These are phyloP conservation scores for Acanthamoeba lenticulata DNA, from an alignment of 208 protist species.

Conservation along the genomic window DNA sequence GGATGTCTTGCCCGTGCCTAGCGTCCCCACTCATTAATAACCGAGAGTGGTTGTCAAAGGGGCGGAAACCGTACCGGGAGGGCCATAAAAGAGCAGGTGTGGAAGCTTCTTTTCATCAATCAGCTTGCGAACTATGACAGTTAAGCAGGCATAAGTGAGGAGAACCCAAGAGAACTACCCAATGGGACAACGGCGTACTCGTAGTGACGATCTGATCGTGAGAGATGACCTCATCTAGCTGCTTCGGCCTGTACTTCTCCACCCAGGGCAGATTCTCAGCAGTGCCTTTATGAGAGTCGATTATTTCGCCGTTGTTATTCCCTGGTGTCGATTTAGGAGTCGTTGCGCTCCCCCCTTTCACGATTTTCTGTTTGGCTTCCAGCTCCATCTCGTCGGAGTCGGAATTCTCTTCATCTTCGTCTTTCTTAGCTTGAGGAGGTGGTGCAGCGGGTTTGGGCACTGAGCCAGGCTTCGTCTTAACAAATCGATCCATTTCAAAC, in stretches of 20 bases:
- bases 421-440: neutral
- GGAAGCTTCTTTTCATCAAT: slow-evolving; percentile 95
- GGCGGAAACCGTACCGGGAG: slow-evolving; percentile 85
- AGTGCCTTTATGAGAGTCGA: neutral
- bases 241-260: slow-evolving; percentile 95
- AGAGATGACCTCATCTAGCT: slow-evolving; percentile 91
- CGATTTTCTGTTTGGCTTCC: neutral
- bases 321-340: neutral
- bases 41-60: neutral
- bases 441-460: neutral
- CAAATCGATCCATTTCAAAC: neutral
- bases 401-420: neutral
- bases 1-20: slow-evolving; percentile 91
- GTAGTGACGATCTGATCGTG: slow-evolving; percentile 94
- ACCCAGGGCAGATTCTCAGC: slow-evolving; percentile 90
- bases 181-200: slow-evolving; percentile 59
- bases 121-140: slow-evolving; percentile 81
- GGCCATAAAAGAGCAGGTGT: slow-evolving; percentile 98
- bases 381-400: neutral
- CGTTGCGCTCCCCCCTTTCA: neutral
- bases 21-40: neutral
- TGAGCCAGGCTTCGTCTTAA: neutral
- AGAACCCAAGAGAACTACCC: neutral
- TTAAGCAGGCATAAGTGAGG: neutral
- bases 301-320: neutral